Percentiles rank a stretch among this genome's conserved stretches.
Conservation (phyloP, 345 rosid species). For the Eucalyptus sp. region DNA sequence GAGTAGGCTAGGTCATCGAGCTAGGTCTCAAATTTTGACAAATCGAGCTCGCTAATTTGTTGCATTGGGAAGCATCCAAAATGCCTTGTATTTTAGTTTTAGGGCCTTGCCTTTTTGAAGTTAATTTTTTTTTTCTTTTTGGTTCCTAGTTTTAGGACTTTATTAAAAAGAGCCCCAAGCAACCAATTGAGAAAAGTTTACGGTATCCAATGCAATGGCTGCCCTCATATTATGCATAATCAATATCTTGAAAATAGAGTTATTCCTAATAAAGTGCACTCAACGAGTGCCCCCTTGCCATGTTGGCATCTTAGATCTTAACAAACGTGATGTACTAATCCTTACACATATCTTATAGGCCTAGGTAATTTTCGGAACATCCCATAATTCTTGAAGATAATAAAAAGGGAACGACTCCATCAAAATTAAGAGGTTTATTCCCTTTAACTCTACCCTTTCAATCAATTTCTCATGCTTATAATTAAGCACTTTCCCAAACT, state of each 20-base stretch:
- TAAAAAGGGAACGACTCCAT: not conserved
- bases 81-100: too few relatives aligned
- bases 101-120: too few relatives aligned
- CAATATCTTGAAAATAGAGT: not conserved
- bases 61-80: too few relatives aligned
- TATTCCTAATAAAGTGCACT: not conserved
- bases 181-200: not conserved
- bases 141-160: not conserved
- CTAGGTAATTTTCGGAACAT: not conserved
- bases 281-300: not conserved
- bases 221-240: too few relatives aligned
- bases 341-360: not conserved
- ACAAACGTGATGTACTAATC: not conserved
- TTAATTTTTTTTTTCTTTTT: not conserved
- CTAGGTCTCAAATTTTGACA: too few relatives aligned
- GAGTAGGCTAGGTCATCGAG: too few relatives aligned
- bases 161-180: not conserved
- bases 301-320: not conserved
- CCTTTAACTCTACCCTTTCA: too few relatives aligned
- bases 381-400: not conserved
- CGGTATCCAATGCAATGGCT: not conserved
- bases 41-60: too few relatives aligned
- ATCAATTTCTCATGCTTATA: too few relatives aligned
- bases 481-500: too few relatives aligned
- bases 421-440: too few relatives aligned